Conservation (phyloP, 2,329 filamentous ascomycete species). For the Harringtonia lauricola region DNA sequence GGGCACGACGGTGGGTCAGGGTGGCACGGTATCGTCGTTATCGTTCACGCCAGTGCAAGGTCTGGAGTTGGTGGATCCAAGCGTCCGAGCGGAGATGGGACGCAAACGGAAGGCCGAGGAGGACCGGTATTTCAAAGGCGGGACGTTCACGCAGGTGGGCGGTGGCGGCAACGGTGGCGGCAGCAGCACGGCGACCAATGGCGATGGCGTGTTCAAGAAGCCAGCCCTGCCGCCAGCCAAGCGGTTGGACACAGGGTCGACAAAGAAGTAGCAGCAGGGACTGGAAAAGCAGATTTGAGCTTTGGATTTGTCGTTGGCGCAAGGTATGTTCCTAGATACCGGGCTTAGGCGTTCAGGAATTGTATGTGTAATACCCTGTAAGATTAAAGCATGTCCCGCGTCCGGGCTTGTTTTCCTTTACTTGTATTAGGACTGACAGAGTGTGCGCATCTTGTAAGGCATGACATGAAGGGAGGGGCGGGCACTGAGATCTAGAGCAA, state of each 20-base stretch:
- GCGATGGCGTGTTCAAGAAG: conserved; percentile 61
- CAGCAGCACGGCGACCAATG: conserved; percentile 22
- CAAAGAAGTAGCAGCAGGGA: conserved; percentile 28
- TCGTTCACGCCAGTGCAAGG: conserved; percentile 94
- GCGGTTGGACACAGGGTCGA: conserved; percentile 54
- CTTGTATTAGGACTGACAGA: too few relatives aligned
- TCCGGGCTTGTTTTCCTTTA: too few relatives aligned
- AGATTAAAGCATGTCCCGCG: too few relatives aligned
- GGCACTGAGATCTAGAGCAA: too few relatives aligned
- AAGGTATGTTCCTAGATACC: too few relatives aligned
- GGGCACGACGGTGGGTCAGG: conserved; percentile 54
- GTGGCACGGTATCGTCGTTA: conserved; percentile 74
- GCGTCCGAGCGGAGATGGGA: conserved; percentile 75
- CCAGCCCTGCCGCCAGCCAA: conserved; percentile 65
- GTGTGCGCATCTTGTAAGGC: too few relatives aligned
- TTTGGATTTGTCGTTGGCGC: too few relatives aligned
- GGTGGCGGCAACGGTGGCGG: conserved; percentile 18
- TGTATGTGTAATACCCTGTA: too few relatives aligned
- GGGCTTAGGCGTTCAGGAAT: too few relatives aligned
- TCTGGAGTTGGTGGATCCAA: conserved; percentile 89
- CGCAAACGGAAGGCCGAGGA: conserved; percentile 90
- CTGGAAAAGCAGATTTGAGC: too few relatives aligned
- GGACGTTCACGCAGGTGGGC: conserved; percentile 87
- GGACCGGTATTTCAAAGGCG: conserved; percentile 92
- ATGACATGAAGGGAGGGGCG: too few relatives aligned